Conservation (phyloP, 306 rosid species). For the Spatholobus suberectus region DNA sequence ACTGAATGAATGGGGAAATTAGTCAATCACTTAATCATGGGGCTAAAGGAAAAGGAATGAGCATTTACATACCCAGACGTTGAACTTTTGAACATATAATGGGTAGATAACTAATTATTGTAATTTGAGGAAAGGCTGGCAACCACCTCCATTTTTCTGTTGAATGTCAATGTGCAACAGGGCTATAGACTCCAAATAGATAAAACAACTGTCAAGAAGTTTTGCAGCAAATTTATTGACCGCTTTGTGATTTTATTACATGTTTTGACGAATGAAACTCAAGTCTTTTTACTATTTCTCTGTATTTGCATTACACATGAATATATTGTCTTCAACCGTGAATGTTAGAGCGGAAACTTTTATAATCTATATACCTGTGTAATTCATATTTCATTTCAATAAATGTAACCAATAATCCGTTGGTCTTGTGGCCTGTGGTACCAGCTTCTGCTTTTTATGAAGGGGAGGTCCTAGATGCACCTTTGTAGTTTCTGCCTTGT, state of each 20-base stretch:
- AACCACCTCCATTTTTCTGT: neutral
- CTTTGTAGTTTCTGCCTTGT: constrained; percentile 12
- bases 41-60: neutral
- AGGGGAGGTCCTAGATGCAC: constrained; percentile 20
- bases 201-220: neutral
- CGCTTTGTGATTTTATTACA: neutral
- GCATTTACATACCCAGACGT: neutral
- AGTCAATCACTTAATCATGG: neutral
- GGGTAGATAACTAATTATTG: neutral
- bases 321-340: neutral
- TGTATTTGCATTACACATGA: neutral
- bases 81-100: neutral
- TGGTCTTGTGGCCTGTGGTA: neutral
- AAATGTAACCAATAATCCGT: neutral
- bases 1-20: neutral
- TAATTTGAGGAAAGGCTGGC: neutral
- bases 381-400: neutral
- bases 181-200: neutral
- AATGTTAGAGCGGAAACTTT: neutral
- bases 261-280: constrained; percentile 3
- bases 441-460: neutral
- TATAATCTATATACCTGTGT: no score
- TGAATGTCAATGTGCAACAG: neutral
- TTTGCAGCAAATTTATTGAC: neutral
- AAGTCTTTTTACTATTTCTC: neutral